These are phyloP conservation scores for Aschersonia sp. DNA, from an alignment of 2,329 filamentous ascomycete genomes.

Conservation along the genomic window DNA sequence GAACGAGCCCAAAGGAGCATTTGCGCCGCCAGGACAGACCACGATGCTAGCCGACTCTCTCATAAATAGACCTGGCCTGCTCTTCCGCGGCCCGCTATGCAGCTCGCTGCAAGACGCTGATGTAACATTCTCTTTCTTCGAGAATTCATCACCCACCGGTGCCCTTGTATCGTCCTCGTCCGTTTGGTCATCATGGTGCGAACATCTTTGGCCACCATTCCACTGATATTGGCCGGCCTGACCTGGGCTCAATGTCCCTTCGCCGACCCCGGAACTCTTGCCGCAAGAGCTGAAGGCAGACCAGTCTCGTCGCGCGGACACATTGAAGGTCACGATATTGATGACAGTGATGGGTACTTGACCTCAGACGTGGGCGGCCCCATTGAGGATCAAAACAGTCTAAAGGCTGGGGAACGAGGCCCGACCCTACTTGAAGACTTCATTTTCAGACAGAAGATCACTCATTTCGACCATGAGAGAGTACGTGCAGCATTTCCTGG, in stretches of 20 bases:
- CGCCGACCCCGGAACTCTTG: conserved; percentile 13
- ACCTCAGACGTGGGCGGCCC: conserved; percentile 57
- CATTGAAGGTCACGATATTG: conserved; percentile 23
- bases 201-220: conserved; percentile 8
- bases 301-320: conserved; percentile 14
- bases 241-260: conserved; percentile 18
- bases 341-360: conserved; percentile 40
- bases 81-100: not conserved
- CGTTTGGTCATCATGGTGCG: conserved; percentile 12
- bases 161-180: not conserved
- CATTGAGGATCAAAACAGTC: conserved; percentile 50
- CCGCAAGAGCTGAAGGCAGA: conserved; percentile 10
- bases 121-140: not conserved
- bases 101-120: not conserved
- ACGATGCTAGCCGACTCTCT: not conserved
- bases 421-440: conserved; percentile 60
- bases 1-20: not conserved
- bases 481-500: conserved; percentile 22
- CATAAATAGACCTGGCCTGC: not conserved
- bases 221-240: conserved; percentile 13
- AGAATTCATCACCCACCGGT: not conserved
- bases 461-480: conserved; percentile 56
- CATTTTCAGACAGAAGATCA: conserved; percentile 58
- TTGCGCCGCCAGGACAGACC: not conserved
- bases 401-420: conserved; percentile 53